Conservation (phyloP, 2,329 filamentous ascomycete species). For the Penicillium glabrum region DNA sequence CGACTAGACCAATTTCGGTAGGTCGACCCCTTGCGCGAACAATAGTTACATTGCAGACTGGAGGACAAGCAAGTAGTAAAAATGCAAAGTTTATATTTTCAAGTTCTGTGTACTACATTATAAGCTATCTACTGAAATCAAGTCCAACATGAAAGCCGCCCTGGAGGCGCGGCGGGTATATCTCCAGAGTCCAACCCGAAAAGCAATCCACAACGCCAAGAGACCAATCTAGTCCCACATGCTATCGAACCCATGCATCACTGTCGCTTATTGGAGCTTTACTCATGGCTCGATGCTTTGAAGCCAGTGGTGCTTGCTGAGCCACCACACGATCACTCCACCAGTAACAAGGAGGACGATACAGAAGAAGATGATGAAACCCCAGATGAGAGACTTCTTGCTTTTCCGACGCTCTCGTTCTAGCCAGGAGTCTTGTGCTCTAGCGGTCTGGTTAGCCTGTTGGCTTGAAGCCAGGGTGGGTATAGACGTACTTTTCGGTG, state of each 20-base stretch:
- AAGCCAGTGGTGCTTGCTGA: slow-evolving; percentile 37
- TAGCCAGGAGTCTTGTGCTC: slow-evolving; percentile 53
- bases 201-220: not conserved
- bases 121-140: slow-evolving; percentile 7
- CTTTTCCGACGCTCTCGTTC: slow-evolving; percentile 51
- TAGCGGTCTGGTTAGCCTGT: slow-evolving; percentile 27
- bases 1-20: not conserved
- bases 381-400: slow-evolving; percentile 48
- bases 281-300: slow-evolving; percentile 13
- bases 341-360: slow-evolving; percentile 43
- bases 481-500: slow-evolving; percentile 2
- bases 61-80: not conserved
- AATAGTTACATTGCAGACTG: not conserved
- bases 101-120: slow-evolving; percentile 2
- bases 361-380: slow-evolving; percentile 32
- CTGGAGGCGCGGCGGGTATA: slow-evolving; percentile 24
- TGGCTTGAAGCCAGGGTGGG: no score
- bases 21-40: not conserved
- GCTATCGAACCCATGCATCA: not conserved
- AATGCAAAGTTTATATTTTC: slow-evolving; percentile 1
- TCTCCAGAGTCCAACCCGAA: slow-evolving; percentile 10
- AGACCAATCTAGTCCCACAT: not conserved
- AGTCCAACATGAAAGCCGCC: slow-evolving; percentile 9
- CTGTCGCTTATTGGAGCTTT: not conserved
- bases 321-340: slow-evolving; percentile 47